These are phyloP conservation scores for Sclerotinia borealis DNA, from an alignment of 2,329 filamentous ascomycete species.

Conservation along the genomic window DNA sequence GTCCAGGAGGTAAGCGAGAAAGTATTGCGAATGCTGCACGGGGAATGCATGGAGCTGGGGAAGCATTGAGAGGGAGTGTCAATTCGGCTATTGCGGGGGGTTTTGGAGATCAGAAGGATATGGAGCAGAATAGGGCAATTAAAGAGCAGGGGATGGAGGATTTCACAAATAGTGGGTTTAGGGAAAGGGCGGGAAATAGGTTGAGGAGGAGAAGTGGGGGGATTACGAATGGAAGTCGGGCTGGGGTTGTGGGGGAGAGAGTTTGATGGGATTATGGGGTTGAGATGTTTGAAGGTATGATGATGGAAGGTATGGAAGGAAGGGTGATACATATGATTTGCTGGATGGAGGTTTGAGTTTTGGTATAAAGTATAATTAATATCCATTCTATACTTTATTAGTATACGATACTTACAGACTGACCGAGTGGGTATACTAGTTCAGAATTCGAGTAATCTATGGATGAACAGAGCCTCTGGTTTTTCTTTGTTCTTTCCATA, in stretches of 20 bases:
- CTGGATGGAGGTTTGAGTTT: neutral
- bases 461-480: neutral
- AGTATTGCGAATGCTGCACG: neutral
- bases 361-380: neutral
- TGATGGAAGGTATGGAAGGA: no score
- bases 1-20: slow-evolving; percentile 1
- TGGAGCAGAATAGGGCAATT: neutral
- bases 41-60: slow-evolving; percentile 11
- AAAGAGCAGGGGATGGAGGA: slow-evolving; percentile 11
- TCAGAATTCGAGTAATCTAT: neutral
- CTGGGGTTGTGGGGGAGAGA: neutral
- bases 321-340: neutral
- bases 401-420: neutral
- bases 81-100: slow-evolving; percentile 5
- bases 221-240: neutral
- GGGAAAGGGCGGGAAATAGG: slow-evolving; percentile 82
- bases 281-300: neutral
- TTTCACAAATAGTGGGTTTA: slow-evolving; percentile 62
- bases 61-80: slow-evolving; percentile 6
- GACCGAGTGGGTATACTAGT: neutral
- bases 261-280: neutral
- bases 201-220: slow-evolving; percentile 36
- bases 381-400: neutral
- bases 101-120: slow-evolving; percentile 3
- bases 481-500: neutral